Evolutionary conservation across 1,139 yeast species (phyloP), one percentile per base, ranked within the genome.

Genomic region (Lodderomyces margitis): DNA sequence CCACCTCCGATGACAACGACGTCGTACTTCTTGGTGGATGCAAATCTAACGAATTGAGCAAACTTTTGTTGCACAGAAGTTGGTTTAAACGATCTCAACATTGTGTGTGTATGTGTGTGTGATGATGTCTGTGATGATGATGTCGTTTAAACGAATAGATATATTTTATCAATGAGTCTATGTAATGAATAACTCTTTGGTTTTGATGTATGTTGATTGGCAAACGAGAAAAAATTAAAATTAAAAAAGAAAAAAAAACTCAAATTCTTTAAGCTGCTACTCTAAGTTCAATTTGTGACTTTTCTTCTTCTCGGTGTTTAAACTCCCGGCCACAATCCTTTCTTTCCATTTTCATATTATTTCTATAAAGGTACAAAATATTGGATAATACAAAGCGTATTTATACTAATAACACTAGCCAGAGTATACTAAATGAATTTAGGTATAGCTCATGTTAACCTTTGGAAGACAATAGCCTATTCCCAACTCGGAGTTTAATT

Each of bases 1-100:
- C 99, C 99, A 58, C 97, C 98, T 54, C 99, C 99, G 60, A 94
- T 86, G 54, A 94, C 88, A 44, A 91, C 95, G 46, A 91, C 81
- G 59, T 92, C 98, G 63, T 87, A 94, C 64, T 87, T 69, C 64
- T 87, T 69, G 47, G 66, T 51, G 15, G 74, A 67, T 39, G 64
- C 67, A 48, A 51, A 63, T 62, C 75, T 67, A 44, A 64, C 62
- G 51, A 68, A 68, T 49, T 63, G 66, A 17, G 47, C 31, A 27
- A 45, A 46, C 38, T 35, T 47, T 16, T 34, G 38, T 17, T 28
- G 37, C 5, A 37, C 34, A 5, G 46, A 36, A 19, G 34, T 39
- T 27, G 45, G 35, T 21, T 36, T 44, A 35, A 43, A 38, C 38
- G 49, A 42, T 49, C 53, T 49, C 40, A 49, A 49, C 53, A 49